These are phyloP conservation scores for Lachancea lanzarotensis DNA, from an alignment of 805 yeast genomes.

Conservation along the genomic window DNA sequence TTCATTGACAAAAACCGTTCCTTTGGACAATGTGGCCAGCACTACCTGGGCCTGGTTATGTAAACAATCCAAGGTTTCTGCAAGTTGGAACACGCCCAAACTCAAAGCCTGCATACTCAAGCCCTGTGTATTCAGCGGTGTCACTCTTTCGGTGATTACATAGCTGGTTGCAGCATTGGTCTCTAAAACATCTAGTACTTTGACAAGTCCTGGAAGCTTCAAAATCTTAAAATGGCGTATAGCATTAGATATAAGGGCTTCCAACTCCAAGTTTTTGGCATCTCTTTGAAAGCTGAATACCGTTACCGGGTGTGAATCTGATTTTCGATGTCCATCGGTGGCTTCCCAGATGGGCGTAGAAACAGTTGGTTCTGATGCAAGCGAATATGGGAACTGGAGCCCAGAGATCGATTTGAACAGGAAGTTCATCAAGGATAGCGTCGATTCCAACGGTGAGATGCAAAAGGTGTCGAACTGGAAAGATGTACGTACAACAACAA, in stretches of 20 bases:
- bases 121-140: slow-evolving; percentile 18
- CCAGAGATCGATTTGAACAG: slow-evolving; percentile 28
- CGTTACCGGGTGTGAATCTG: slow-evolving; percentile 26
- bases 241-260: slow-evolving; percentile 20
- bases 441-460: not conserved
- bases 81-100: slow-evolving; percentile 24
- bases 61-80: slow-evolving; percentile 23
- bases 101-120: slow-evolving; percentile 16
- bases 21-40: slow-evolving; percentile 54
- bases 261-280: slow-evolving; percentile 16
- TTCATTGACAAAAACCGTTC: slow-evolving; percentile 57
- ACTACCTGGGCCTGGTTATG: slow-evolving; percentile 35
- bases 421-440: slow-evolving; percentile 23
- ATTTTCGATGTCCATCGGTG: slow-evolving; percentile 23
- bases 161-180: slow-evolving; percentile 21
- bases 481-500: too few relatives aligned
- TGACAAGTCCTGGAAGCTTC: slow-evolving; percentile 29
- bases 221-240: slow-evolving; percentile 23
- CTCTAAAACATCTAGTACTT: slow-evolving; percentile 26
- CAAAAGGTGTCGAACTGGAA: too few relatives aligned
- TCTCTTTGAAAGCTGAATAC: slow-evolving; percentile 14
- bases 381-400: slow-evolving; percentile 29
- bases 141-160: slow-evolving; percentile 25
- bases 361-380: slow-evolving; percentile 19
- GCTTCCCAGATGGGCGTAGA: slow-evolving; percentile 24